These are phyloP conservation scores for Agarophyton chilense DNA, from an alignment of 23 red algal species.

Conservation along the genomic window DNA sequence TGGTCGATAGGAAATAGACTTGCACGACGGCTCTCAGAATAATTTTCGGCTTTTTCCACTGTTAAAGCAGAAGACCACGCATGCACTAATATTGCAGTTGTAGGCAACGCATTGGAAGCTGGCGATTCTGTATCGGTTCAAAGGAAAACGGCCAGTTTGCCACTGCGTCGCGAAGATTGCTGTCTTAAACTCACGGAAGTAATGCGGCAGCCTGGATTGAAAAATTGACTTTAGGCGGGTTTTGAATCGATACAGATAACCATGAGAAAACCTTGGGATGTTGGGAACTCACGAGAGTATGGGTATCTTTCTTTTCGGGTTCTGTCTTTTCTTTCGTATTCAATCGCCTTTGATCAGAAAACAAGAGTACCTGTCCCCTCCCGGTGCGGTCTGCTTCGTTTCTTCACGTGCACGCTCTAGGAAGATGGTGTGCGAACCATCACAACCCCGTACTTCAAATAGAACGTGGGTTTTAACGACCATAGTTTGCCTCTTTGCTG, in stretches of 20 bases:
- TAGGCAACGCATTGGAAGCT: neutral
- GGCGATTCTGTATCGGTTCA: neutral
- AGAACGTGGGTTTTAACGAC: neutral
- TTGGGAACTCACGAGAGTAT: neutral
- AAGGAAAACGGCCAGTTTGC: too few species aligned
- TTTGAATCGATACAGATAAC: neutral
- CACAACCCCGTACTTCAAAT: neutral
- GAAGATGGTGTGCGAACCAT: conserved; percentile 3
- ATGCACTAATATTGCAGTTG: neutral
- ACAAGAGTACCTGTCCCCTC: too few species aligned
- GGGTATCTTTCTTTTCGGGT: neutral
- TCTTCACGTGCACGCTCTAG: conserved; percentile 23
- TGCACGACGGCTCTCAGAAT: neutral
- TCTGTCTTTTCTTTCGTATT: too few species aligned
- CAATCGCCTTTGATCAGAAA: neutral
- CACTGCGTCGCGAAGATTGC: neutral
- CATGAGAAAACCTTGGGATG: neutral
- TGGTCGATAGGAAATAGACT: neutral
- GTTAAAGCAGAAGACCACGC: neutral
- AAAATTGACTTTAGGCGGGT: neutral
- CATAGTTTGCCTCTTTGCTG: neutral
- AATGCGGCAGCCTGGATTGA: neutral
- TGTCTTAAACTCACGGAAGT: neutral
- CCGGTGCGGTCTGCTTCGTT: neutral
- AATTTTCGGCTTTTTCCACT: neutral